Base-by-base conservation (phyloP, 345 rosid species). In the Balakata baccata region DNA sequence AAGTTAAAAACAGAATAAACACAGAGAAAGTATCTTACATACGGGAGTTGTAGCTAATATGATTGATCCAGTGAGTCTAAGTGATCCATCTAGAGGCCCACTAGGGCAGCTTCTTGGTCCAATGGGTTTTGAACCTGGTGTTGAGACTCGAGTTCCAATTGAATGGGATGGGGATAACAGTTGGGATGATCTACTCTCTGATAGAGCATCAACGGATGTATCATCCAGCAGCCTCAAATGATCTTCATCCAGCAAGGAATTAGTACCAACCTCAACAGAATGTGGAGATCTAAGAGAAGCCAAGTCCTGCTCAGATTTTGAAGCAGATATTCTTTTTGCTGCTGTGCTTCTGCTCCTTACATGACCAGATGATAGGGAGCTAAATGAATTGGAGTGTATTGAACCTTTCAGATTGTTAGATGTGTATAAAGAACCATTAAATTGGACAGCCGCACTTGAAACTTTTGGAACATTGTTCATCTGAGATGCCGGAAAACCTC, bases 291-390 rank as follows among this genome's bases (percentile, higher is more conserved):
- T 82, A 56, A 87, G 84, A 65, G 96, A 88, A 79, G 86, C 64
- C 83, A 90, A 83, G 81, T 94, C 94, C 86, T 90, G 94, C 50
- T 89, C 94, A 75, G 97, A 89, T 81, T 89, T 94, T 70, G 96
- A 89, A 71, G 85, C 82, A 51, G 92, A 66, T 56, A 84, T 72
- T 57, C 81, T 87, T 82, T 83, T 90, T 61, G 54, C 75, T 76
- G 85, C 38, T 53, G 87, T 38, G 64, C 69, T 74, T 80, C 89
- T 38, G 64, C 69, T 74, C 81, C 89, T 87, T 76, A 84, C 92
- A 56, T 77, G 70, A 50, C 75, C 89, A 75, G 91, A 78, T 51
- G 97, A 81, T 52, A 86, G 71, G 11, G 81, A 72, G 80, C 82
- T 76, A 73, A 70, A 84, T 65, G 94, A 85, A 79, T 75, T 85